Base-by-base conservation (phyloP, 352 stramenopile genomes). In the Phytophthora syringae region DNA sequence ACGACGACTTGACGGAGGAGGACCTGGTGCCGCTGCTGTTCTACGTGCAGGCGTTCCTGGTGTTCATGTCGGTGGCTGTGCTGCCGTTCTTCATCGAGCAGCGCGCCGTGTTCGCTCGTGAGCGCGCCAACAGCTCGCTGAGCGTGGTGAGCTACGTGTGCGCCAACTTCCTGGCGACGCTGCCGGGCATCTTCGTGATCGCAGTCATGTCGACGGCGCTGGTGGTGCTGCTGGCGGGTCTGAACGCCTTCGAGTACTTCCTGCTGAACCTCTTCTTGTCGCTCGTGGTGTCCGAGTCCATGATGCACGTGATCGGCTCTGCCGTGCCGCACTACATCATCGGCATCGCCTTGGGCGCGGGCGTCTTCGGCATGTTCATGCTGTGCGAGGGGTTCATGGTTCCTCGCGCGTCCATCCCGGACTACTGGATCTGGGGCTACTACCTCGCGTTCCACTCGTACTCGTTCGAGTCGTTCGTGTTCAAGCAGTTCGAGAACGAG, bases 1-100 rank as follows among this genome's bases (percentile, higher is more conserved):
- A 86, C 64, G 59, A 77, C 9, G 52, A 76, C 13, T 16, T 86
- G 50, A 68, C 59, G 3, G 65, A 83, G 7, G 60, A 82, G 7
- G 79, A 87, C 40, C 47, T 78, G 21, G 64, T 85, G 11, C 69
- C 77, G 30, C 28, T 96, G 50, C 58, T 97, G 7, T 97, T 95
- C 62, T 97, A 92, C 78, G 77, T 93, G 27, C 82, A 91, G 24
- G 86, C 88, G 10, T 97, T 97, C 64, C 77, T 96, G 36, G 82
- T 94, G 40, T 96, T 95, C 69, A 97, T 97, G 91, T 90, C 77
- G 50, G 80, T 97, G 34, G 88, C 89, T 3, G 85, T 92, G 3
- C 67, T 97, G 16, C 89, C 91, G 2, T 95, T 95, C 69, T 89
- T 94, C 44, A 89, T 97, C 40, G 79, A 95, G 37, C 82, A 93